Base-by-base conservation (phyloP, 352 stramenopile species). In the Phytophthora pistaciae region DNA sequence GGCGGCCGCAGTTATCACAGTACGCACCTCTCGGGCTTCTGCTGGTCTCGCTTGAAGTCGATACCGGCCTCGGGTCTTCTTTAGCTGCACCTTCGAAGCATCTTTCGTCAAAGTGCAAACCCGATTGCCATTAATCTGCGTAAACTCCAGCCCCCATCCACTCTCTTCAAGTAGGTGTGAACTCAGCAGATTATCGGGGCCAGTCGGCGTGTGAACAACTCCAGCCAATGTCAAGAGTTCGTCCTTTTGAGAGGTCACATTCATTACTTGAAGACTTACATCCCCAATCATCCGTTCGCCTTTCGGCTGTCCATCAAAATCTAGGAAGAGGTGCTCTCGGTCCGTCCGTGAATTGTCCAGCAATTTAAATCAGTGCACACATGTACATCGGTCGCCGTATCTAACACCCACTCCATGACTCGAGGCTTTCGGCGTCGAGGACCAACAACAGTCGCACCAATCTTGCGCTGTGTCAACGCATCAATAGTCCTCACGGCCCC, bases 1-100 rank as follows among this genome's bases (percentile, higher is more conserved):
- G 11, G 36, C 36, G 14, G 36, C 36, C 36, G 36, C 11, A 42
- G 36, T 42, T 42, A 2, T 42, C 36, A 42, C 14, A 16, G 36
- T 13, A 6, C 5, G 36, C 36, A 18, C 10, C 14, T 42, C 36
- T 42, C 27, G 16, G 8, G 14, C 62, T 40, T 68, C 53, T 57
- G 27, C 52, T 27, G 27, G 53, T 10, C 21, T 40, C 2, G 42
- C 42, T 29, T 57, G 7, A 40, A 68, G 20, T 42, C 52, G 62
- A 57, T 68, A 68, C 9, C 62, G 52, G 16, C 42, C 62, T 18
- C 53, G 40, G 10, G 6, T 20, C 27, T 68, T 68, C 18, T 20
- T 56, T 5, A 68, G 13, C 5, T 5, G 10, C 5, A 68, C 14
- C 52, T 61, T 54, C 40, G 7, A 23, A 18, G 9, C n/a, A 20